These are phyloP conservation scores for Aspergillus japonicus DNA, from an alignment of 2,329 filamentous ascomycete genomes.

Conservation along the genomic window DNA sequence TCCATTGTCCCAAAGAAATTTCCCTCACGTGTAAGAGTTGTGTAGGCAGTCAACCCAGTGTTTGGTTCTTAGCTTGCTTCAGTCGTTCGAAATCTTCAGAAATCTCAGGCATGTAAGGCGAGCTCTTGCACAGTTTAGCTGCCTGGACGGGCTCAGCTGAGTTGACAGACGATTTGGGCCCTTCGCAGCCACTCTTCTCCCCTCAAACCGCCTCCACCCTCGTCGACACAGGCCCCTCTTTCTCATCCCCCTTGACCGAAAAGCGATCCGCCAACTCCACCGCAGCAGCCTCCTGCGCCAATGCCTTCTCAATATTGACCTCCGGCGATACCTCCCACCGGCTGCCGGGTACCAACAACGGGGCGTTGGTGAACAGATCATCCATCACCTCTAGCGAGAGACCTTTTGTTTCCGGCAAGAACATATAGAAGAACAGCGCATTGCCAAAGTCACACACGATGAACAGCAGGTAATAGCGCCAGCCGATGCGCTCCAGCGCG, in stretches of 20 bases:
- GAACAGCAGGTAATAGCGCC: neutral
- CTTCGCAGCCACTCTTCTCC: no score
- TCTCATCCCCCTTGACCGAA: neutral
- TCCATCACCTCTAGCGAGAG: neutral
- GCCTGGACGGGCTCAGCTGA: no score
- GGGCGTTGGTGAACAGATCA: neutral
- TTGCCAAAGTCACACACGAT: neutral
- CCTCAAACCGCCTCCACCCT: neutral
- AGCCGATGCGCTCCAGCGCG: conserved; percentile 7
- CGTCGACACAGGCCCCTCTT: neutral
- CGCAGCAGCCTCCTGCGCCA: neutral
- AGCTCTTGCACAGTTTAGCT: no score
- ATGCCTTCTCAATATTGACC: neutral
- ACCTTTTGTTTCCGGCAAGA: neutral
- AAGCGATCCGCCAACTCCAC: neutral
- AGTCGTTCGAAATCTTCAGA: no score
- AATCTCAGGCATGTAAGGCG: no score
- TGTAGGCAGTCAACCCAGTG: no score
- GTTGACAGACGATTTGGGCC: no score
- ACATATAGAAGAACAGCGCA: neutral
- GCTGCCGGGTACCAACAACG: neutral
- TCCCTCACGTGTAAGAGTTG: no score
- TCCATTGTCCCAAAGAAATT: no score
- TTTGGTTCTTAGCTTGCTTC: no score
- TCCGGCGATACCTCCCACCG: neutral